These are phyloP conservation scores for Paraphaeosphaeria sporulosa DNA, from an alignment of 2,329 filamentous ascomycete species.

Conservation along the genomic window DNA sequence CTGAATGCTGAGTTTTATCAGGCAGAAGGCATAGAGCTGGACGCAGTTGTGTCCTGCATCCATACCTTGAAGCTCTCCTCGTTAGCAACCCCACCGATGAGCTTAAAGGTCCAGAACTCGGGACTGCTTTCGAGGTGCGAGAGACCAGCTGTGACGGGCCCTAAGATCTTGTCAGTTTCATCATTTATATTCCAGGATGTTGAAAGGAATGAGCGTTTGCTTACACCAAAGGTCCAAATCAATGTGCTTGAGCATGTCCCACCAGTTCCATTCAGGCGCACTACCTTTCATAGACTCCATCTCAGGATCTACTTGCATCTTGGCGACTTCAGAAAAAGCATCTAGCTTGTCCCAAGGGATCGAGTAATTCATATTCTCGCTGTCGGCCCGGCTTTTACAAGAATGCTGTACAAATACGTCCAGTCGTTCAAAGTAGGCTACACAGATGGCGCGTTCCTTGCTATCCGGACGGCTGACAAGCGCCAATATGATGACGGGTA, in stretches of 20 bases:
- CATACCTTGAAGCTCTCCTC: conserved; percentile 26
- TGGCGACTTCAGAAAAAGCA: conserved; percentile 20
- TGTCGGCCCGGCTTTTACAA: conserved; percentile 18
- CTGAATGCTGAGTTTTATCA: too few species aligned
- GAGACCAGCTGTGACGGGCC: conserved; percentile 17
- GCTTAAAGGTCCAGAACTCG: conserved; percentile 30
- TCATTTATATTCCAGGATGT: too few species aligned
- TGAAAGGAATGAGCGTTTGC: conserved; percentile 1
- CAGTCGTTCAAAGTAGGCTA: conserved; percentile 21
- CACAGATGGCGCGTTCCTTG: conserved; percentile 25
- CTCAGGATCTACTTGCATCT: conserved; percentile 11
- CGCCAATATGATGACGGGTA: conserved; percentile 29
- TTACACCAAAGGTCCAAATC: conserved; percentile 27
- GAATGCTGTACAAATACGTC: conserved; percentile 20
- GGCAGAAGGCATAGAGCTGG: too few species aligned
- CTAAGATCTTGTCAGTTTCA: background rate
- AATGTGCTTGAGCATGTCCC: conserved; percentile 28
- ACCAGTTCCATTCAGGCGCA: conserved; percentile 38
- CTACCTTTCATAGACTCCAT: conserved; percentile 10
- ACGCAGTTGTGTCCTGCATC: conserved; percentile 8
- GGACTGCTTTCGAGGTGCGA: conserved; percentile 27
- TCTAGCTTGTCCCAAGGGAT: conserved; percentile 36
- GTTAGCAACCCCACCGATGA: conserved; percentile 28
- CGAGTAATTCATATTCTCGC: conserved; percentile 21
- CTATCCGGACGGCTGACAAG: conserved; percentile 26